Conservation (phyloP, 2,329 filamentous ascomycete genomes). For the Sclerotinia glacialis region DNA sequence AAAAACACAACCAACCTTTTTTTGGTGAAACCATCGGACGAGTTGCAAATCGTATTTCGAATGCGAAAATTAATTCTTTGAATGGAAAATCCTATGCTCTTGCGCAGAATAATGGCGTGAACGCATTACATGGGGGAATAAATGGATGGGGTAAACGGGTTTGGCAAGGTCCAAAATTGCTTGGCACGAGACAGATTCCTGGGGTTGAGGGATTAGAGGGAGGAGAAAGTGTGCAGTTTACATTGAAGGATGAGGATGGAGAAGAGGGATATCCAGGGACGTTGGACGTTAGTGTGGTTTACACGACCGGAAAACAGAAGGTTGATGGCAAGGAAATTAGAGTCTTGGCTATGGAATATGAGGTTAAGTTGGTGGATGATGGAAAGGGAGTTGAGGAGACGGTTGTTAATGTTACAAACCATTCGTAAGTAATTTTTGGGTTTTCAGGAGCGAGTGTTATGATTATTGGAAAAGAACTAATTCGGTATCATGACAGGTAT, state of each 20-base stretch:
- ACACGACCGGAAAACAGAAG: constrained; percentile 69
- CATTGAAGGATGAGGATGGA: constrained; percentile 68
- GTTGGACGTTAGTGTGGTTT: constrained; percentile 73
- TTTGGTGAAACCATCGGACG: constrained; percentile 94
- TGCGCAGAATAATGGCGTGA: constrained; percentile 71
- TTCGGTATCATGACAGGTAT: constrained; percentile 44
- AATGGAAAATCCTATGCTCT: constrained; percentile 71
- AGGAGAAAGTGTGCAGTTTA: constrained; percentile 65
- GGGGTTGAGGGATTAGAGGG: constrained; percentile 53
- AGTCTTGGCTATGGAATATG: constrained; percentile 82
- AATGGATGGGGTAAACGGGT: constrained; percentile 78
- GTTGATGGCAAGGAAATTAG: constrained; percentile 61
- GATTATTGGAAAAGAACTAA: not conserved
- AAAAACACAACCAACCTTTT: constrained; percentile 69
- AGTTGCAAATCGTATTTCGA: constrained; percentile 74
- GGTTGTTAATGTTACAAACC: constrained; percentile 89
- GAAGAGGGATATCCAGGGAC: constrained; percentile 90
- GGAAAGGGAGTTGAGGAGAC: constrained; percentile 71
- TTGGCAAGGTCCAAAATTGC: constrained; percentile 68
- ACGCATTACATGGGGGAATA: constrained; percentile 70
- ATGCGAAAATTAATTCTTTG: constrained; percentile 66
- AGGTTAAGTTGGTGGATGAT: constrained; percentile 70
- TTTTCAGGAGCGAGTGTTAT: not conserved
- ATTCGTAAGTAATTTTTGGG: constrained; percentile 62
- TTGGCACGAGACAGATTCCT: constrained; percentile 51